phyloP scores from a whole-genome alignment of 768 basidiomycete genomes.

The Tubosaeta sp. region DNA sequence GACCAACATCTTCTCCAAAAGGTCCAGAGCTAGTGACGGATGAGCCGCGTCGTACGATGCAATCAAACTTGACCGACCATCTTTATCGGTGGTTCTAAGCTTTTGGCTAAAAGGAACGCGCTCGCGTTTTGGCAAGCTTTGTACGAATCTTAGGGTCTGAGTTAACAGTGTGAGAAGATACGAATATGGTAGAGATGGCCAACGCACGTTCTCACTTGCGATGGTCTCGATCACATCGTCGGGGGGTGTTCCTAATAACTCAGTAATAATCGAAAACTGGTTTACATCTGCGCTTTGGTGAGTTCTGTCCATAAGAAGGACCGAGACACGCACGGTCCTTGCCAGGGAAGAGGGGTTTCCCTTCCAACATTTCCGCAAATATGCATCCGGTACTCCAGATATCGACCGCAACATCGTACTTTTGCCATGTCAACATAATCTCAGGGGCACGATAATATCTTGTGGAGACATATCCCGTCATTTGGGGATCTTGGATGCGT shows the following conservation, averaged over 20 bases:
- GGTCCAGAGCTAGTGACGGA: conserved; percentile 67
- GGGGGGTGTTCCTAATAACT: conserved; percentile 95
- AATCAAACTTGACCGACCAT: conserved; percentile 49
- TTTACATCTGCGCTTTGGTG: conserved; percentile 77
- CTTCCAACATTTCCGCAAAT: conserved; percentile 99
- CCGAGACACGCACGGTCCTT: conserved; percentile 84
- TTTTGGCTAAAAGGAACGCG: conserved; percentile 95
- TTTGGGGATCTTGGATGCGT: conserved; percentile 98
- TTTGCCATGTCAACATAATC: conserved; percentile 99
- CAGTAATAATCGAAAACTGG: conserved; percentile 99
- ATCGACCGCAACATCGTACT: conserved; percentile 99
- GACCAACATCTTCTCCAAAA: conserved; percentile 98
- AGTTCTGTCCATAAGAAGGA: neutral
- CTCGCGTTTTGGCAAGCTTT: conserved; percentile 93
- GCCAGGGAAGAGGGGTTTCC: conserved; percentile 97
- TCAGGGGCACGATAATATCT: conserved; percentile 98
- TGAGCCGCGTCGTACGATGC: conserved; percentile 4
- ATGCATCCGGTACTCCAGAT: conserved; percentile 99
- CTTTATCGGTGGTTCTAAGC: conserved; percentile 80
- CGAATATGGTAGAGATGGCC: neutral
- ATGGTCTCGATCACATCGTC: conserved; percentile 99
- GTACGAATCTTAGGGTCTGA: conserved; percentile 97
- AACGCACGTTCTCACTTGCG: conserved; percentile 88
- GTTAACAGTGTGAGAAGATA: conserved; percentile 11
- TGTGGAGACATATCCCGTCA: conserved; percentile 99